These are phyloP conservation scores for Nymphaea thermarum DNA, from an alignment of 164 flowering plant genomes.

Conservation along the genomic window DNA sequence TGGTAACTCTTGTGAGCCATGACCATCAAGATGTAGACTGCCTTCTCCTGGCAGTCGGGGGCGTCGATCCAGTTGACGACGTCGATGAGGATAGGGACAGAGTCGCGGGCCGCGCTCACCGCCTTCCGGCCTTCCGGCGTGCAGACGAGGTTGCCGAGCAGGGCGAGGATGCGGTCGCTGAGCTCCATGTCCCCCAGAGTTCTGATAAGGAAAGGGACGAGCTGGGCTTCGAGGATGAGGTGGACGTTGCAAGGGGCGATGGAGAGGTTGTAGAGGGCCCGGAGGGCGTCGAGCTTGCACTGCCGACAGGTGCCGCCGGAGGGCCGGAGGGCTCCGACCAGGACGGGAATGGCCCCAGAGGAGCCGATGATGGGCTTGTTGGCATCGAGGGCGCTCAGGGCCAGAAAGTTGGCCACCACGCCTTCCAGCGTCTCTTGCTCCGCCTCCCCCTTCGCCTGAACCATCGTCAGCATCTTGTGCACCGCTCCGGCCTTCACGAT, in stretches of 20 bases:
- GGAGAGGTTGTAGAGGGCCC: conserved; percentile 82
- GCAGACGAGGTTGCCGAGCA: conserved; percentile 63
- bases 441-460: conserved; percentile 28
- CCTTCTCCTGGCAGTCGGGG: conserved; percentile 84
- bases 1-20: conserved; percentile 84
- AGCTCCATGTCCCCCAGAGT: conserved; percentile 69
- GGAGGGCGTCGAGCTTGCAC: conserved; percentile 58
- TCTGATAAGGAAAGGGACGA: conserved; percentile 37
- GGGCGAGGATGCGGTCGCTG: conserved; percentile 60
- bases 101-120: conserved; percentile 33
- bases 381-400: conserved; percentile 80
- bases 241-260: conserved; percentile 48
- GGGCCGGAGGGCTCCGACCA: conserved; percentile 34
- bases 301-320: conserved; percentile 20
- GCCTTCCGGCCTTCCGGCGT: conserved; percentile 65
- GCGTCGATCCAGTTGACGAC: conserved; percentile 81
- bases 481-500: conserved; percentile 90
- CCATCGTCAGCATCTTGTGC: conserved; percentile 73
- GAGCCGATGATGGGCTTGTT: conserved; percentile 79
- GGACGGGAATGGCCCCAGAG: conserved; percentile 72
- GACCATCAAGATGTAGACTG: conserved; percentile 73
- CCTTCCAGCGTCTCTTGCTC: conserved; percentile 44
- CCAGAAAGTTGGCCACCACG: conserved; percentile 81
- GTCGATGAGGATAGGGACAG: conserved; percentile 60
- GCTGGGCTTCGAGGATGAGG: conserved; percentile 38